These are phyloP conservation scores for Mycosphaerella arachidis DNA, from an alignment of 2,329 filamentous ascomycete species.

Conservation along the genomic window DNA sequence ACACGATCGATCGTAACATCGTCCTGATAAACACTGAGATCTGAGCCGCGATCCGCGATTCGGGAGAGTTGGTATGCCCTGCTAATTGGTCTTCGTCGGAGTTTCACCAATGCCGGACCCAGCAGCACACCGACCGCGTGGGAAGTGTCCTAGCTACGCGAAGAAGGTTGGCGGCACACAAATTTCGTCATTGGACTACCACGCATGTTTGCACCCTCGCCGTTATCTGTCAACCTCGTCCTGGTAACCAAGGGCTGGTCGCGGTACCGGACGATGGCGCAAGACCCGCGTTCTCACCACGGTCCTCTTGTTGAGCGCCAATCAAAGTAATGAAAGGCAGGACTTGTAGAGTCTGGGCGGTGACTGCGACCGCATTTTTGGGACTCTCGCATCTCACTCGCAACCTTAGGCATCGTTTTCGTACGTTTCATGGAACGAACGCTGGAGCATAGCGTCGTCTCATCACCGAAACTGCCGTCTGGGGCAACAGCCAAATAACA, in stretches of 20 bases:
- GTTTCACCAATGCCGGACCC: neutral
- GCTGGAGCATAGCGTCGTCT: neutral
- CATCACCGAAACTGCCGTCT: neutral
- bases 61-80: neutral
- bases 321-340: neutral
- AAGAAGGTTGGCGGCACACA: neutral
- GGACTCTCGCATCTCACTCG: neutral
- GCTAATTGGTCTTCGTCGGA: neutral
- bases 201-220: neutral
- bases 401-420: neutral
- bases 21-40: neutral
- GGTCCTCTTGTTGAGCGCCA: neutral
- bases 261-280: neutral
- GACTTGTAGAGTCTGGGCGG: neutral
- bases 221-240: neutral
- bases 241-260: neutral
- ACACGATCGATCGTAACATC: neutral
- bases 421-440: neutral
- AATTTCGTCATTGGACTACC: neutral
- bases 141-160: neutral
- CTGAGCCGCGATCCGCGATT: neutral
- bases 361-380: neutral
- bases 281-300: neutral
- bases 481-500: neutral
- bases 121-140: neutral